Evolutionary conservation across 352 stramenopile species (phyloP).

Genomic region (Phytophthora sansomeana): DNA sequence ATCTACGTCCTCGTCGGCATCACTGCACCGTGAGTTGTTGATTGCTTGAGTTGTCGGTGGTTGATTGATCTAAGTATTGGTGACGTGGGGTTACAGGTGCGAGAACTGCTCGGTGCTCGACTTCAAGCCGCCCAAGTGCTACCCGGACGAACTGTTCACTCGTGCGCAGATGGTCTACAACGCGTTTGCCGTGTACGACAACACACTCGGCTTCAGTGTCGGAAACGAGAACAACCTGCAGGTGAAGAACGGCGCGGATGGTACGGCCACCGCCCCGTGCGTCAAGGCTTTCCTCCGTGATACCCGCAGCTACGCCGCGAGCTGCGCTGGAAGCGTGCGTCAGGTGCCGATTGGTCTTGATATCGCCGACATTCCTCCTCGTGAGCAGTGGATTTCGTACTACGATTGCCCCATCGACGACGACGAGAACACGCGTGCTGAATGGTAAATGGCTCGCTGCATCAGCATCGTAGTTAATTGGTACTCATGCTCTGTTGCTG

Average conservation of each 20-base stretch:
- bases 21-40: slow-evolving; percentile 51
- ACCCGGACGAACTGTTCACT: slow-evolving; percentile 60
- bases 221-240: slow-evolving; percentile 72
- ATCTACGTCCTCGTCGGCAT: slow-evolving; percentile 84
- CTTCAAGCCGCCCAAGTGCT: slow-evolving; percentile 55
- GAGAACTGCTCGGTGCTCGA: slow-evolving; percentile 67
- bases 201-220: slow-evolving; percentile 68
- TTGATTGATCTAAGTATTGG: neutral
- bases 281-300: slow-evolving; percentile 76
- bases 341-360: slow-evolving; percentile 72
- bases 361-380: slow-evolving; percentile 63
- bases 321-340: slow-evolving; percentile 50
- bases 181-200: slow-evolving; percentile 78
- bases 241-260: slow-evolving; percentile 32
- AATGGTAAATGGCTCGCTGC: slow-evolving; percentile 41
- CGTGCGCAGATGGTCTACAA: slow-evolving; percentile 75
- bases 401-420: slow-evolving; percentile 65
- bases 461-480: neutral
- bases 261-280: slow-evolving; percentile 53
- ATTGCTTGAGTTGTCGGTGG: neutral
- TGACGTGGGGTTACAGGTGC: slow-evolving; percentile 40
- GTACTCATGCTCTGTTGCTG: neutral
- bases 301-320: slow-evolving; percentile 53
- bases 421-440: slow-evolving; percentile 59
- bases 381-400: slow-evolving; percentile 63